Percentiles rank a stretch among this genome's conserved stretches.
Conservation (phyloP, 1,284 basidiomycete genomes). For the Ganoderma lucidum region DNA sequence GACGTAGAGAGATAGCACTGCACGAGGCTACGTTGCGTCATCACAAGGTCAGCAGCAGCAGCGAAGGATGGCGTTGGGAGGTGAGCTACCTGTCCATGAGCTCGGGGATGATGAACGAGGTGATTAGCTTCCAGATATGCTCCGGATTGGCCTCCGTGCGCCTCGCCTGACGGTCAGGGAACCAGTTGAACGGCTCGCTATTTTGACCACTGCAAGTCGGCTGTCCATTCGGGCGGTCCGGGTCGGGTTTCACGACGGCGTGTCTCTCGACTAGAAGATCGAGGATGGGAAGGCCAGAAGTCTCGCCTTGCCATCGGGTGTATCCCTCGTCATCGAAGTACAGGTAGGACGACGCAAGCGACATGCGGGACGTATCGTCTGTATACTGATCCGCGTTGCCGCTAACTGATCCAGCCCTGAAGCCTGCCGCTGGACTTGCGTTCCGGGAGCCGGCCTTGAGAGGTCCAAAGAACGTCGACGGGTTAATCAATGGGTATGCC, state of each 20-base stretch:
- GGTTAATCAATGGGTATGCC: slow-evolving; percentile 78
- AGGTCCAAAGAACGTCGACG: slow-evolving; percentile 76
- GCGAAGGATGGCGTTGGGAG: too few species aligned
- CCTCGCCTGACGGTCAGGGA: slow-evolving; percentile 78
- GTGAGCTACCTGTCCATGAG: too few species aligned
- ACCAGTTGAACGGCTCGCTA: slow-evolving; percentile 61
- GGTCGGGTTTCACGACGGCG: slow-evolving; percentile 44
- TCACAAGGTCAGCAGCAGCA: too few species aligned
- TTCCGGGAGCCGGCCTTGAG: slow-evolving; percentile 50
- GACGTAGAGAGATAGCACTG: slow-evolving; percentile 88
- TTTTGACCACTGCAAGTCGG: slow-evolving; percentile 37
- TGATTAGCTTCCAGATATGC: too few species aligned
- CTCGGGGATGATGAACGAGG: too few species aligned
- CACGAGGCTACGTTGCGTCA: too few species aligned
- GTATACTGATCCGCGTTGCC: slow-evolving; percentile 51
- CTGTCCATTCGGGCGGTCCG: slow-evolving; percentile 38
- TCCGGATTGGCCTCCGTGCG: slow-evolving; percentile 84
- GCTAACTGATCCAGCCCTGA: slow-evolving; percentile 21
- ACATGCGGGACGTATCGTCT: slow-evolving; percentile 67
- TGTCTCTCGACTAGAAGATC: slow-evolving; percentile 78
- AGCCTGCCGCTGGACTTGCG: slow-evolving; percentile 50
- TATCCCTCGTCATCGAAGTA: slow-evolving; percentile 86
- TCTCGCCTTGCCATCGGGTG: slow-evolving; percentile 89
- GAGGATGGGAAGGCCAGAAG: slow-evolving; percentile 86
- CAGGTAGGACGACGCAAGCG: slow-evolving; percentile 76